Conservation (phyloP, 2,329 filamentous ascomycete genomes). For the Aspergillus pseudoterreus region DNA sequence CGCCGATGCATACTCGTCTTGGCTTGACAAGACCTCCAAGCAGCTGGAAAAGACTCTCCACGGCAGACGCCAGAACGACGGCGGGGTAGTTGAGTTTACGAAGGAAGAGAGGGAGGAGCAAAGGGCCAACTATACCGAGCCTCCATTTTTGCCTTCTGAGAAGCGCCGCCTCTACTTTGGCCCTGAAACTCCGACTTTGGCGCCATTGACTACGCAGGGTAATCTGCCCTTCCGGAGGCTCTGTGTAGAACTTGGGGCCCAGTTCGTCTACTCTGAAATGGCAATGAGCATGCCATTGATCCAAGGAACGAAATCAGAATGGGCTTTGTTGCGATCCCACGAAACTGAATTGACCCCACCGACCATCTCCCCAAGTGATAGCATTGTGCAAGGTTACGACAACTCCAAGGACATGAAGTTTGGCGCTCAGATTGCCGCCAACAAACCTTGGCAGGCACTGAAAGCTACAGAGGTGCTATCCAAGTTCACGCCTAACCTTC, state of each 20-base stretch:
- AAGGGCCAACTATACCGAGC: constrained; percentile 76
- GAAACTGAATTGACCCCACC: constrained; percentile 75
- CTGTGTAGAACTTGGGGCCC: constrained; percentile 82
- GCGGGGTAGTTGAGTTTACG: constrained; percentile 26
- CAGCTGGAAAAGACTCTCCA: constrained; percentile 49
- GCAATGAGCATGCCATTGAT: constrained; percentile 86
- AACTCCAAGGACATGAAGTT: constrained; percentile 81
- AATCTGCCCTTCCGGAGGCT: constrained; percentile 92
- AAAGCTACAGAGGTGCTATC: constrained; percentile 83
- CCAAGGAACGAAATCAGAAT: constrained; percentile 86
- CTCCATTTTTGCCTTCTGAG: constrained; percentile 84
- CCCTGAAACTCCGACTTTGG: constrained; percentile 86
- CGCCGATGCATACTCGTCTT: constrained; percentile 71
- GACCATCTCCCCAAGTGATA: constrained; percentile 52
- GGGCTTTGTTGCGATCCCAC: constrained; percentile 92
- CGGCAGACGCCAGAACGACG: constrained; percentile 39
- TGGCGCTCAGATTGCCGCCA: constrained; percentile 87
- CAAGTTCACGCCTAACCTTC: constrained; percentile 72
- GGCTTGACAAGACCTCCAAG: constrained; percentile 65
- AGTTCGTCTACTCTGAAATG: constrained; percentile 98
- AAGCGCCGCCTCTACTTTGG: constrained; percentile 94
- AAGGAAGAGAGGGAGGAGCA: constrained; percentile 60
- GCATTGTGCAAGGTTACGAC: constrained; percentile 72
- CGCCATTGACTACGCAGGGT: constrained; percentile 91
- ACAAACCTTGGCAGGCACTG: constrained; percentile 84